Evolutionary conservation across 495 filamentous ascomycete genomes (phyloP).

Genomic region (Podospora didyma): DNA sequence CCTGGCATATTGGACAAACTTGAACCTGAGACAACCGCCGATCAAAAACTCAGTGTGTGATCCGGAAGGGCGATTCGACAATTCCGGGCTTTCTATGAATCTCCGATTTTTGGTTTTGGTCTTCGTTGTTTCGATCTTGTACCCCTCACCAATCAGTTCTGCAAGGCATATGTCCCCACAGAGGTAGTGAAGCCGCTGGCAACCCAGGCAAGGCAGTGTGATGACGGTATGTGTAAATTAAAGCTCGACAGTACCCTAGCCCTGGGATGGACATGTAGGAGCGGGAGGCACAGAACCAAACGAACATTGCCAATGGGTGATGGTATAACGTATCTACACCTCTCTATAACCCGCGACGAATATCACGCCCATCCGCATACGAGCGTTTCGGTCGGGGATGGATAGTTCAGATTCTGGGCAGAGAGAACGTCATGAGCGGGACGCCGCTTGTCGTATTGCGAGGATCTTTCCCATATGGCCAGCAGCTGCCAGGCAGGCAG

Average conservation of each 20-base stretch:
- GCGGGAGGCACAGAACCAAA: neutral
- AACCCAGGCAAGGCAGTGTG: neutral
- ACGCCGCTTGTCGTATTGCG: no score
- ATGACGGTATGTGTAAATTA: neutral
- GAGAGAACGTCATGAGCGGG: neutral
- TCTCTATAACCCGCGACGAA: no score
- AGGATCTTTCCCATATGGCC: no score
- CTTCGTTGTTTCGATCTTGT: neutral
- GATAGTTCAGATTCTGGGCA: neutral
- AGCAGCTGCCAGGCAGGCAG: no score
- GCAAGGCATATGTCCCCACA: neutral
- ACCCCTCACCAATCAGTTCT: slow-evolving; percentile 8
- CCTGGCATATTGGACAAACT: neutral
- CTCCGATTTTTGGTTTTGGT: neutral
- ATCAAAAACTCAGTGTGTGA: neutral
- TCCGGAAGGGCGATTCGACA: neutral
- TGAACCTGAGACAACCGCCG: neutral
- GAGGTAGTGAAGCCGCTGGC: no score
- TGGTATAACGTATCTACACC: no score
- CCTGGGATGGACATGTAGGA: neutral
- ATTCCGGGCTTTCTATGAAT: neutral
- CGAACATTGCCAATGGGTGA: no score
- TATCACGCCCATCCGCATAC: no score
- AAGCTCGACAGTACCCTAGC: slow-evolving; percentile 12
- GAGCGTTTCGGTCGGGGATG: no score